Percentiles rank a stretch among this genome's conserved stretches.
These are phyloP conservation scores for Xylaria nigripes DNA, from an alignment of 495 filamentous ascomycete genomes.

Conservation along the genomic window DNA sequence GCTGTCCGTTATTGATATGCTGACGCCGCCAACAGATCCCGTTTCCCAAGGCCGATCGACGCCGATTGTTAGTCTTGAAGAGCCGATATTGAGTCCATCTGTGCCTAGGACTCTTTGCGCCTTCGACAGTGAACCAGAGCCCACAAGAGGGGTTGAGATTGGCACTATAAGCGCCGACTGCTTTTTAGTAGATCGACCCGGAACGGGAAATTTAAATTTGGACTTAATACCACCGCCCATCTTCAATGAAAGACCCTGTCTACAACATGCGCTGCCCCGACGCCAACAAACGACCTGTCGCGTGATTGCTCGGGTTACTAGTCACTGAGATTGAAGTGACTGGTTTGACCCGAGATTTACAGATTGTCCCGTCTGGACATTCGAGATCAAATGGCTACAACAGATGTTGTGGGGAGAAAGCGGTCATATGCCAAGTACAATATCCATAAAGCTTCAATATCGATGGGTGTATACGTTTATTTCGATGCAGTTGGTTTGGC, in stretches of 20 bases:
- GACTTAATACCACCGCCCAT: slow-evolving; percentile 42
- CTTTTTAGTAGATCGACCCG: slow-evolving; percentile 38
- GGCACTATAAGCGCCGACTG: slow-evolving; percentile 13
- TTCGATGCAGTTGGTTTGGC: not conserved
- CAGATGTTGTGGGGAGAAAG: not conserved
- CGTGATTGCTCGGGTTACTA: too few relatives aligned
- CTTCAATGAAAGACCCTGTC: slow-evolving; percentile 5
- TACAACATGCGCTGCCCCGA: not conserved
- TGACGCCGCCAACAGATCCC: slow-evolving; percentile 38
- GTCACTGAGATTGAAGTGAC: too few relatives aligned
- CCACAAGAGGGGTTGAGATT: not conserved
- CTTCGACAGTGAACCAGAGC: slow-evolving; percentile 29
- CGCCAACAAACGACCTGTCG: not conserved
- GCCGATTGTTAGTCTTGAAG: slow-evolving; percentile 17
- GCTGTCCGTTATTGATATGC: slow-evolving; percentile 42
- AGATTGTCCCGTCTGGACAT: not conserved
- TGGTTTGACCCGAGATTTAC: not conserved
- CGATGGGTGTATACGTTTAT: not conserved
- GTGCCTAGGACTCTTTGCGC: slow-evolving; percentile 40
- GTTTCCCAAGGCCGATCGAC: slow-evolving; percentile 34
- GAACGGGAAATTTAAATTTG: slow-evolving; percentile 46
- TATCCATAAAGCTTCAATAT: not conserved
- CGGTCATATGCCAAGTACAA: not conserved
- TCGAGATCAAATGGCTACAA: not conserved
- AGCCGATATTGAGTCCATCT: slow-evolving; percentile 23